Evolutionary conservation across 768 basidiomycete genomes (phyloP).

Genomic region (Erythrobasidium yunnanense): DNA sequence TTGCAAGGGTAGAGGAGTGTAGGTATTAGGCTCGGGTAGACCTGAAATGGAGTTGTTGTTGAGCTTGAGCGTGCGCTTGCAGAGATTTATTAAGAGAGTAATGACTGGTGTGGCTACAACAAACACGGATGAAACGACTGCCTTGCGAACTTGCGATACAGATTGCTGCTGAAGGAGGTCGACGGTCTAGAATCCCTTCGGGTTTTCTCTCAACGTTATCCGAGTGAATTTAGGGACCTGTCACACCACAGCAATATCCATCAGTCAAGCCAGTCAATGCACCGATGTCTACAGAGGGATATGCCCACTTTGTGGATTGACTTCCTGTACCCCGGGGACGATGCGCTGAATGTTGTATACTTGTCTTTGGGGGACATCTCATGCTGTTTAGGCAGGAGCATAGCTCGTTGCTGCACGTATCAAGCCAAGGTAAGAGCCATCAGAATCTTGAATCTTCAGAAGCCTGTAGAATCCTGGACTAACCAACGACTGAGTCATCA

Average conservation of each 20-base stretch:
- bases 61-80: no score
- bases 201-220: slow-evolving; percentile 21
- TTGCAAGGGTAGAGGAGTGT: background rate
- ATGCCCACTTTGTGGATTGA: slow-evolving; percentile 25
- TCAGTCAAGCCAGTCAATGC: background rate
- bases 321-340: slow-evolving; percentile 20
- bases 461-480: slow-evolving; percentile 40
- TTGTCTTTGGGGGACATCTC: slow-evolving; percentile 91
- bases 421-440: background rate
- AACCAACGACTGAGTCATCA: slow-evolving; percentile 66
- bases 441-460: background rate
- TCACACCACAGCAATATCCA: background rate
- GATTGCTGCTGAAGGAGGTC: background rate
- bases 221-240: slow-evolving; percentile 27
- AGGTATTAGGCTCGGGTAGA: no score
- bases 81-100: background rate
- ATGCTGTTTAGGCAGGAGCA: slow-evolving; percentile 79
- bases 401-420: slow-evolving; percentile 52
- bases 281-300: background rate
- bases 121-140: background rate
- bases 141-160: background rate
- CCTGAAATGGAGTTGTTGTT: no score
- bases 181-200: slow-evolving; percentile 25
- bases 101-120: background rate
- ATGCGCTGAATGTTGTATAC: slow-evolving; percentile 65